Conservation (phyloP, 345 rosid species). For the Arabidopsis suecica region DNA sequence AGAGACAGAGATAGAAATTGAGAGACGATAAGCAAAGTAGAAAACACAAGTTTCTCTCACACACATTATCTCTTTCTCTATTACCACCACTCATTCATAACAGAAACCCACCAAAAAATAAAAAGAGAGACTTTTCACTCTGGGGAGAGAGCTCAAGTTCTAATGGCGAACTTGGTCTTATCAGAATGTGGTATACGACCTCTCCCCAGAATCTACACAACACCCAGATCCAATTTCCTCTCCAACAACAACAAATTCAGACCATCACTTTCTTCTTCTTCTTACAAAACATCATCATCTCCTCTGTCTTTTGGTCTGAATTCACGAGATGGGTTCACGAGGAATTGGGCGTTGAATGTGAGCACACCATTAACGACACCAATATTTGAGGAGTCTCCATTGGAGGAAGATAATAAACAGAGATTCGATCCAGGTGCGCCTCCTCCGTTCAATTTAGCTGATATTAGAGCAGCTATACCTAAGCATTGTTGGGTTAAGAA, state of each 20-base stretch:
- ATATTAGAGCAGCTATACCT: slow-evolving; percentile 81
- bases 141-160: slow-evolving; percentile 47
- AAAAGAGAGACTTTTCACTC: slow-evolving; percentile 20
- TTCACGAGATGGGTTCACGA: slow-evolving; percentile 35
- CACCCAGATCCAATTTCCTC: slow-evolving; percentile 51
- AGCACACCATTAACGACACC: slow-evolving; percentile 52
- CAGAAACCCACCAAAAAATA: neutral
- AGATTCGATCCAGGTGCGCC: slow-evolving; percentile 58
- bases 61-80: slow-evolving; percentile 35
- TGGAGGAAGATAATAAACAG: slow-evolving; percentile 27
- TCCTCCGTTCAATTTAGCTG: slow-evolving; percentile 78
- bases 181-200: slow-evolving; percentile 82
- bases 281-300: slow-evolving; percentile 17
- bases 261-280: neutral
- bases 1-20: slow-evolving; percentile 8
- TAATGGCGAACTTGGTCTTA: slow-evolving; percentile 75
- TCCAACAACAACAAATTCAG: slow-evolving; percentile 37
- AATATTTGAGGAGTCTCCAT: slow-evolving; percentile 21
- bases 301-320: slow-evolving; percentile 45
- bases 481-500: slow-evolving; percentile 92
- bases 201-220: slow-evolving; percentile 56
- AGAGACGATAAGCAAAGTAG: slow-evolving; percentile 37
- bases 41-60: slow-evolving; percentile 37
- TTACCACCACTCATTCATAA: slow-evolving; percentile 31
- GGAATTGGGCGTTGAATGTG: slow-evolving; percentile 63